Percentiles rank a stretch among this genome's conserved stretches.
These are phyloP conservation scores for Aspergillus funiculosus DNA, from an alignment of 495 filamentous ascomycete genomes.

Conservation along the genomic window DNA sequence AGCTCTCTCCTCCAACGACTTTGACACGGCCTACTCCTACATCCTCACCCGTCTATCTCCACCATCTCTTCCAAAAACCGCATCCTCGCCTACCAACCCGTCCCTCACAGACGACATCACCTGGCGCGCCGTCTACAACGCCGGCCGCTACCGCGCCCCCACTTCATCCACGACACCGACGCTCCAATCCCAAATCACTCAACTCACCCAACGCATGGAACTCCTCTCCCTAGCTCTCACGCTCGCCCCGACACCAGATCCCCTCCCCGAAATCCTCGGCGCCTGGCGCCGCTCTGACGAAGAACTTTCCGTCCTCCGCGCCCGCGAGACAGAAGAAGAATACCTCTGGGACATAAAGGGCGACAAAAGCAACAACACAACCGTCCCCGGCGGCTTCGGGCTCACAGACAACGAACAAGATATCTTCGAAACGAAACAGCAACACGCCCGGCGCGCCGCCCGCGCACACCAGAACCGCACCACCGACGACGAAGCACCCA, in stretches of 20 bases:
- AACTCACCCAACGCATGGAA: slow-evolving; percentile 72
- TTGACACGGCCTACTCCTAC: slow-evolving; percentile 95
- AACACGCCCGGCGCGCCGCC: slow-evolving; percentile 33
- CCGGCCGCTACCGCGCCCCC: slow-evolving; percentile 67
- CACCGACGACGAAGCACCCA: slow-evolving; percentile 69
- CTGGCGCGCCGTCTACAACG: slow-evolving; percentile 88
- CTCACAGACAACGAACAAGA: slow-evolving; percentile 41
- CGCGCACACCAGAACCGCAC: slow-evolving; percentile 34
- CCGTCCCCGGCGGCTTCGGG: slow-evolving; percentile 63
- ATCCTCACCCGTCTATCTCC: slow-evolving; percentile 62
- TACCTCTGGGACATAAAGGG: slow-evolving; percentile 65
- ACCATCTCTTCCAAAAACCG: slow-evolving; percentile 20
- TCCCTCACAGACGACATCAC: slow-evolving; percentile 65
- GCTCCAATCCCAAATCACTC: slow-evolving; percentile 36
- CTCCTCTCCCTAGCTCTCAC: slow-evolving; percentile 79
- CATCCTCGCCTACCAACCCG: slow-evolving; percentile 21
- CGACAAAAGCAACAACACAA: slow-evolving; percentile 45
- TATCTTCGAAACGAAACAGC: slow-evolving; percentile 39
- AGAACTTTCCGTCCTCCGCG: slow-evolving; percentile 63
- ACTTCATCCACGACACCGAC: slow-evolving; percentile 22
- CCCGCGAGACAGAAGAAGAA: slow-evolving; percentile 68
- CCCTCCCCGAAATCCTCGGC: slow-evolving; percentile 77
- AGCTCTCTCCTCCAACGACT: slow-evolving; percentile 80
- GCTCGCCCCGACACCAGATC: slow-evolving; percentile 64
- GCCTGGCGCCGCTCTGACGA: slow-evolving; percentile 85